Evolutionary conservation across 1,139 yeast genomes (phyloP).

Genomic region (Lodderomyces orthopsilosis): DNA sequence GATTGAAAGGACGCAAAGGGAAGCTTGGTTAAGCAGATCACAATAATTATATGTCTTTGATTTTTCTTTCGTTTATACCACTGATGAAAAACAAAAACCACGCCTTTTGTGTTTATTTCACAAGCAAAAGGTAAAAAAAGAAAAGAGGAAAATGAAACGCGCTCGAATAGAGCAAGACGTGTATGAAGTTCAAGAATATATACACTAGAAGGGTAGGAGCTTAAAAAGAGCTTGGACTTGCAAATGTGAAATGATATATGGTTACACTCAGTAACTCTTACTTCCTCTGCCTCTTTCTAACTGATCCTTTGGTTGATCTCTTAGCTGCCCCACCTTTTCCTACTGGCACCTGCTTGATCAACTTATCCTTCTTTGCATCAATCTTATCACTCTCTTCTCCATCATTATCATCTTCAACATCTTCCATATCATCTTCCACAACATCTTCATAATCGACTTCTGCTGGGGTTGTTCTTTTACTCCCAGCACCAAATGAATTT

Average conservation of each 20-base stretch:
- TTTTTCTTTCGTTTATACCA: background rate
- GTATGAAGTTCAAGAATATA: too few relatives aligned
- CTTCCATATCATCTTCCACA: constrained; percentile 55
- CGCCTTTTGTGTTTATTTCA: background rate
- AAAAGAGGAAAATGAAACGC: too few relatives aligned
- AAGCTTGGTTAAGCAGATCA: too few relatives aligned
- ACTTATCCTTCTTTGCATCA: constrained; percentile 43
- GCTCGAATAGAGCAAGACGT: too few relatives aligned
- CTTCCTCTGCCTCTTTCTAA: constrained; percentile 17
- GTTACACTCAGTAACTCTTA: too few relatives aligned
- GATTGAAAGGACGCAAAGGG: background rate
- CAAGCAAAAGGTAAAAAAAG: too few relatives aligned
- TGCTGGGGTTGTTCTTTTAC: constrained; percentile 30
- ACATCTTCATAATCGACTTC: constrained; percentile 60
- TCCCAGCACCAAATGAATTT: constrained; percentile 43
- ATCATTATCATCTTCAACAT: constrained; percentile 32
- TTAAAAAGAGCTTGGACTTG: too few relatives aligned
- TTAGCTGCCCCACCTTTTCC: constrained; percentile 8
- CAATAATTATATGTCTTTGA: background rate
- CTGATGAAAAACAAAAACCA: background rate
- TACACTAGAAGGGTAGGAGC: too few relatives aligned
- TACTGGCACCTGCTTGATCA: constrained; percentile 38
- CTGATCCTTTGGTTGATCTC: constrained; percentile 10
- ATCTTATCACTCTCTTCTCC: constrained; percentile 27
- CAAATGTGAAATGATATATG: too few relatives aligned